Percentiles rank a stretch among this genome's conserved stretches.
Conservation (phyloP, 148 eudicot species). For the Nyssa sinensis region DNA sequence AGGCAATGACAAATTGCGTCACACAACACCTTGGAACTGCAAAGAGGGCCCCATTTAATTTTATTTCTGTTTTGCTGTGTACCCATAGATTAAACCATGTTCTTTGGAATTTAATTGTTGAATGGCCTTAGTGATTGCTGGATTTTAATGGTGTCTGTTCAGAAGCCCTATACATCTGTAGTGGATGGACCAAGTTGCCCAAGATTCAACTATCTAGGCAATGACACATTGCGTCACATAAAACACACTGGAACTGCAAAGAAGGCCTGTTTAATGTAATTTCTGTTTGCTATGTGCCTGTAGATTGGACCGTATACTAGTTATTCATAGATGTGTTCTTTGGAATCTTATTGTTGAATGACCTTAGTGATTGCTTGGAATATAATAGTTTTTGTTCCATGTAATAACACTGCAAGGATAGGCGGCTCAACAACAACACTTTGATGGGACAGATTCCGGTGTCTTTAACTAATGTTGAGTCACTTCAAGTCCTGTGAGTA, state of each 20-base stretch:
- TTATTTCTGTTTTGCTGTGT: too few relatives aligned
- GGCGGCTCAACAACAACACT: slow-evolving; percentile 80
- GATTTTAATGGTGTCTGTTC: too few relatives aligned
- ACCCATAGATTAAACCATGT: too few relatives aligned
- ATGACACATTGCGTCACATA: background rate
- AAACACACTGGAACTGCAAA: background rate
- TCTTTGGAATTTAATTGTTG: too few relatives aligned
- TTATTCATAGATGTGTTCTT: background rate
- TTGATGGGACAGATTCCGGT: slow-evolving; percentile 59
- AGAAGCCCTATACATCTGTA: too few relatives aligned
- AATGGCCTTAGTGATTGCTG: too few relatives aligned
- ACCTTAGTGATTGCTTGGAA: background rate
- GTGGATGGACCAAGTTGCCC: background rate
- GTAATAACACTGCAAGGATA: slow-evolving; percentile 39
- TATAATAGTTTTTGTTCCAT: slow-evolving; percentile 21
- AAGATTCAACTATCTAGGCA: background rate
- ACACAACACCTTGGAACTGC: too few relatives aligned
- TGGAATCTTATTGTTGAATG: background rate
- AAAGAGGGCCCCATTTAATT: too few relatives aligned
- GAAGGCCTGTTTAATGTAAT: background rate
- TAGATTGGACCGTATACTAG: too few relatives aligned
- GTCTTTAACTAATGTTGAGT: slow-evolving; percentile 42
- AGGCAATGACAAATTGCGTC: too few relatives aligned
- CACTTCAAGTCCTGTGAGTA: slow-evolving; percentile 83
- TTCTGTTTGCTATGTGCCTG: background rate